Evolutionary conservation across 2,329 filamentous ascomycete species (phyloP).

Genomic region (Clonostachys rhizophaga): DNA sequence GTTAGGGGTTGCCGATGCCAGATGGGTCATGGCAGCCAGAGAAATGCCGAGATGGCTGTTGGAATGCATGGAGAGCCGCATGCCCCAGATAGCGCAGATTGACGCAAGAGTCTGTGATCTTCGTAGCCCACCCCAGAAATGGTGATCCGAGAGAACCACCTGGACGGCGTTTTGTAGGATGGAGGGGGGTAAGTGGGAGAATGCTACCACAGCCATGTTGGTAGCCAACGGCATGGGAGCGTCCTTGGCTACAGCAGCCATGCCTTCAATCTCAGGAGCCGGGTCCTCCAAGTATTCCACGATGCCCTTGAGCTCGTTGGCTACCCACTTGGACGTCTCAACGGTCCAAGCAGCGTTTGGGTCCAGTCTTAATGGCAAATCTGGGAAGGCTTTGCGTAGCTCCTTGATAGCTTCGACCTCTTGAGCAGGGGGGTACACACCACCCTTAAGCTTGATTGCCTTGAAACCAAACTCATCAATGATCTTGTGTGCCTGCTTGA

Average conservation of each 20-base stretch:
- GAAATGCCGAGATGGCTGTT: conserved; percentile 36
- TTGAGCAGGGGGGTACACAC: conserved; percentile 29
- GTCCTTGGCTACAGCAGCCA: conserved; percentile 33
- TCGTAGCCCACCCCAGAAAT: conserved; percentile 36
- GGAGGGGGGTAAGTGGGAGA: conserved; percentile 27
- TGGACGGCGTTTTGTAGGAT: conserved; percentile 31
- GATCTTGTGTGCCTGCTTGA: conserved; percentile 26
- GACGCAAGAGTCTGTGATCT: conserved; percentile 29
- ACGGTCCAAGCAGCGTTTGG: conserved; percentile 32
- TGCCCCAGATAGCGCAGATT: conserved; percentile 30
- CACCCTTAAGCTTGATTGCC: conserved; percentile 35
- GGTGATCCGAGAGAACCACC: conserved; percentile 32
- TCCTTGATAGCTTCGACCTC: conserved; percentile 32
- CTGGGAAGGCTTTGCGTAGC: conserved; percentile 26
- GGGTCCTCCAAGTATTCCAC: conserved; percentile 34
- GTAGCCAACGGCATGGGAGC: conserved; percentile 34
- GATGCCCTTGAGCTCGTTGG: conserved; percentile 26
- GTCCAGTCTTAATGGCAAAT: conserved; percentile 25
- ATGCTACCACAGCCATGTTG: conserved; percentile 36
- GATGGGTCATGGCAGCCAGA: conserved; percentile 34
- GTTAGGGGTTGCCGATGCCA: conserved; percentile 31
- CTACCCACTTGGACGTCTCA: conserved; percentile 30
- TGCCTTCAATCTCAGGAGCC: conserved; percentile 30
- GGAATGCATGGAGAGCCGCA: conserved; percentile 35
- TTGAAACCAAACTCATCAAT: conserved; percentile 36